Conservation (phyloP, 129 eudicot species). For the Flaveria linearis region DNA sequence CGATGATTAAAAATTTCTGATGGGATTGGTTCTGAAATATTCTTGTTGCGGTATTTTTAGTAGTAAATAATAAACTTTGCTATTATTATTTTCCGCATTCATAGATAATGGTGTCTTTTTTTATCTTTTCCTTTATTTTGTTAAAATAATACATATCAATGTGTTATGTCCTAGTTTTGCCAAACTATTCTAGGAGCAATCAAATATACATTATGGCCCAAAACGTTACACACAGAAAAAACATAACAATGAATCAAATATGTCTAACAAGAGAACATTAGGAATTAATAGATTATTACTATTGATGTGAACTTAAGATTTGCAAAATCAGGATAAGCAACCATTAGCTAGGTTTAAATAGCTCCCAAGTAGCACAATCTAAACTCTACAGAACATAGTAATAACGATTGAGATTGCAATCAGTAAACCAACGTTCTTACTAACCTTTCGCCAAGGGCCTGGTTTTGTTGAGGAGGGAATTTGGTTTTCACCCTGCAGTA, state of each 20-base stretch:
- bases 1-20: background rate
- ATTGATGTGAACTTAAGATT: background rate
- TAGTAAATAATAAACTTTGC: background rate
- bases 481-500: slow-evolving; percentile 73
- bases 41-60: background rate
- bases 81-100: background rate
- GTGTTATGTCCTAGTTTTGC: background rate
- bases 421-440: slow-evolving; percentile 33
- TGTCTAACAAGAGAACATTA: background rate
- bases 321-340: background rate
- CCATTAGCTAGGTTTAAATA: background rate
- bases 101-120: background rate
- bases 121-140: background rate
- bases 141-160: background rate
- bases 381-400: background rate
- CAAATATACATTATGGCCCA: background rate
- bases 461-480: slow-evolving; percentile 60
- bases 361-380: slow-evolving; percentile 8
- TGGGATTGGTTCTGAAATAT: background rate
- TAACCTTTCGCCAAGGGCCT: slow-evolving; percentile 97
- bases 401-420: background rate
- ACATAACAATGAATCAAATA: slow-evolving; percentile 2
- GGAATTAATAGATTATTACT: background rate
- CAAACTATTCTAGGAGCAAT: background rate
- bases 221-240: background rate